Conservation (phyloP, 1,284 basidiomycete species). For the Peniophora sp. region DNA sequence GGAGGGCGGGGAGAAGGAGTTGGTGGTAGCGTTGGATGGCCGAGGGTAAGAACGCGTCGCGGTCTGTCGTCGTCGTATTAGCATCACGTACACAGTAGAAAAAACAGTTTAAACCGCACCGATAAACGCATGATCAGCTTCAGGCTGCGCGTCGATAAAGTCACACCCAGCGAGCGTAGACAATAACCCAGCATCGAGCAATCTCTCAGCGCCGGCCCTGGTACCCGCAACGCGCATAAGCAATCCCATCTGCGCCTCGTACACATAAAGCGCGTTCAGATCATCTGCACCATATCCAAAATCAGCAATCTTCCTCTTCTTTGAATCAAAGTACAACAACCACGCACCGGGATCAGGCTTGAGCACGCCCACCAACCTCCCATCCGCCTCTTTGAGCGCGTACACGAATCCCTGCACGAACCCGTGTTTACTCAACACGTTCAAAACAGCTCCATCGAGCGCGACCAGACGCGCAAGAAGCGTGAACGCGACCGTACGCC, state of each 20-base stretch:
- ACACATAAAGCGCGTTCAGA: slow-evolving; percentile 89
- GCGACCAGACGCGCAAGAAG: slow-evolving; percentile 73
- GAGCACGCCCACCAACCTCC: slow-evolving; percentile 72
- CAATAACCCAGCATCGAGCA: slow-evolving; percentile 78
- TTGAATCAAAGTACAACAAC: too few relatives aligned
- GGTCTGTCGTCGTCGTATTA: slow-evolving; percentile 38
- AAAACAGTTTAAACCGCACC: slow-evolving; percentile 40
- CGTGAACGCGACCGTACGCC: slow-evolving; percentile 93
- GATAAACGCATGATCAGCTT: slow-evolving; percentile 75
- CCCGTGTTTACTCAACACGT: slow-evolving; percentile 67
- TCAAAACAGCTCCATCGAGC: slow-evolving; percentile 49
- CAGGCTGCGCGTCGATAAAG: slow-evolving; percentile 77
- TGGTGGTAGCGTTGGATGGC: slow-evolving; percentile 87
- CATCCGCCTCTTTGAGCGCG: slow-evolving; percentile 79
- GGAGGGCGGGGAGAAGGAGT: slow-evolving; percentile 77
- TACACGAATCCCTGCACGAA: slow-evolving; percentile 80
- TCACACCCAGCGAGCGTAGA: slow-evolving; percentile 81
- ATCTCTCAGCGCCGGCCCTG: slow-evolving; percentile 75
- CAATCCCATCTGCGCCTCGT: slow-evolving; percentile 89
- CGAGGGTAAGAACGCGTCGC: slow-evolving; percentile 81
- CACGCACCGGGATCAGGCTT: slow-evolving; percentile 80
- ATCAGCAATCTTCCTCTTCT: too few relatives aligned
- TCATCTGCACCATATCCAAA: slow-evolving; percentile 52
- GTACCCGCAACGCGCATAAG: slow-evolving; percentile 81
- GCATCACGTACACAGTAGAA: slow-evolving; percentile 3